Evolutionary conservation across 371 early-diverging fungal genomes (phyloP).

Genomic region (Mucor plumbeus): DNA sequence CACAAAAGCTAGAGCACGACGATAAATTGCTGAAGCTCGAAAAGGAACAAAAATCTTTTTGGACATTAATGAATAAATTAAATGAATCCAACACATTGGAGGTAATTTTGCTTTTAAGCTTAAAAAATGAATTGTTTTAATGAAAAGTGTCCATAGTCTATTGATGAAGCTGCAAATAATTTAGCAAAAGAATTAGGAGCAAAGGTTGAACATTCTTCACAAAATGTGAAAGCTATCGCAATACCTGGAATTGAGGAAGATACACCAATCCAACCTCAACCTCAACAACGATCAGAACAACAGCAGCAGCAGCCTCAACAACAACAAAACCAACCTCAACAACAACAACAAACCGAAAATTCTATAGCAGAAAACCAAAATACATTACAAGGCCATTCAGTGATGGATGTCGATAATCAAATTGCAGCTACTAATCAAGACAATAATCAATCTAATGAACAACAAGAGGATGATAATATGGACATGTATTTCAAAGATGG

Average conservation of each 20-base stretch:
- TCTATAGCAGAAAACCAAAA: neutral
- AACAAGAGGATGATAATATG: constrained; percentile 17
- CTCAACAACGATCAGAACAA: neutral
- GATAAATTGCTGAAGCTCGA: constrained; percentile 43
- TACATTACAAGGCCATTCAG: neutral
- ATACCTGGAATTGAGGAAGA: constrained; percentile 44
- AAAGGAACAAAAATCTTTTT: constrained; percentile 45
- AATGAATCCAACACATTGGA: constrained; percentile 49
- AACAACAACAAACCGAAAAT: neutral
- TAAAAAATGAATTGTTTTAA: neutral
- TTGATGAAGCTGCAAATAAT: constrained; percentile 19
- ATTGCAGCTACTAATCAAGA: neutral
- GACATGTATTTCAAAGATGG: constrained; percentile 35
- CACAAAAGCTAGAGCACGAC: constrained; percentile 37
- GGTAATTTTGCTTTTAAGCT: constrained; percentile 29
- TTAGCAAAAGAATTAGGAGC: constrained; percentile 29
- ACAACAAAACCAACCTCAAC: constrained; percentile 6
- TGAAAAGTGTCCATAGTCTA: constrained; percentile 22
- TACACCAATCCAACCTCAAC: neutral
- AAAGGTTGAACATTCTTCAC: constrained; percentile 32
- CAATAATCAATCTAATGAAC: constrained; percentile 5
- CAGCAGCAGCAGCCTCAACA: neutral
- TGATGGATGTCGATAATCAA: constrained; percentile 6
- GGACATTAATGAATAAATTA: constrained; percentile 44
- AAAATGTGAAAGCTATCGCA: constrained; percentile 23